Evolutionary conservation across 2,329 filamentous ascomycete genomes (phyloP), one percentile per base, ranked within the genome.

Genomic region (Alternaria alternata): DNA sequence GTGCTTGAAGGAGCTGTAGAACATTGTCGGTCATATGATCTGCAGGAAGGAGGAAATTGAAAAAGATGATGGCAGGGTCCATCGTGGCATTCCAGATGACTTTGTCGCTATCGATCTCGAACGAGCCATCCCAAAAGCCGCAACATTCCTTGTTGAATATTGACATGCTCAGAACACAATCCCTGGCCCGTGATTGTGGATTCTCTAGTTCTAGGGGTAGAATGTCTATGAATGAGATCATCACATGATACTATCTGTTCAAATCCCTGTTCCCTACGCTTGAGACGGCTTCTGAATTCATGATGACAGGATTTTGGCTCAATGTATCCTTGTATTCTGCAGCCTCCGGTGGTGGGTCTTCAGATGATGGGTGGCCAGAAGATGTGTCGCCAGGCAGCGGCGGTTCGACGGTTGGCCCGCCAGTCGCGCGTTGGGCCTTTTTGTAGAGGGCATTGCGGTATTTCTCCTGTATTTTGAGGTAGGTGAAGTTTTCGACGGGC

Each of bases 381-480:
- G 18, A 22, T 14, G 39, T 14, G 18, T 14, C 24, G 18, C 22
- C 16, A 18, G 34, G 34, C 26, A 12, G 18, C 14, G 34, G n/a
- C 36, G 18, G 5, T 34, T n/a, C 46, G 20, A 26, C 22, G 20
- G 20, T 20, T n/a, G 39, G 12, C 6, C 14, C 32, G 6, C 20
- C 7, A 44, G 39, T 8, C 30, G 28, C 6, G 24, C 26, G 49
- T 14, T 52, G 36, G 24, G 44, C 38, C 8, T 32, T 41, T 30
- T 48, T 54, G 30, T 57, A 57, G 14, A 57, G 39, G 5, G 55
- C 48, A 46, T 70, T 70, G 20, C 56, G 62, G 46, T 65, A 68
- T 32, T 59, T 67, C 42, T 58, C 54, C 18, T 61, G 58, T 3
- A 70, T 55, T 22, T 46, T 53, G 28, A 70, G 47, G 48, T 68